Evolutionary conservation across 2,329 filamentous ascomycete species (phyloP).

Genomic region (Elsinoe batatas): DNA sequence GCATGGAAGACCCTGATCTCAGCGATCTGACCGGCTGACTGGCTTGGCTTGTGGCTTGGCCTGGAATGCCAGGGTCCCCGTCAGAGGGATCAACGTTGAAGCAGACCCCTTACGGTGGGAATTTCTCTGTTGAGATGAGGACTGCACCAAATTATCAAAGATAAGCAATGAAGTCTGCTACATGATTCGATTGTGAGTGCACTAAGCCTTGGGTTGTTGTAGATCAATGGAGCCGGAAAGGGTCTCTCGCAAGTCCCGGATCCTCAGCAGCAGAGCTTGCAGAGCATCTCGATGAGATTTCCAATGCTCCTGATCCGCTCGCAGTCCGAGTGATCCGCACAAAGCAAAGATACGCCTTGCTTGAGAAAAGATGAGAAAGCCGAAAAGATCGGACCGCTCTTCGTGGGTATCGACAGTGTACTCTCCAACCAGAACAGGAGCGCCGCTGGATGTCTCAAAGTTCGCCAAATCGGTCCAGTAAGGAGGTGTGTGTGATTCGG

Average conservation of each 20-base stretch:
- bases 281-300: background rate
- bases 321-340: background rate
- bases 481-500: background rate
- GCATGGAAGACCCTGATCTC: too few relatives aligned
- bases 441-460: background rate
- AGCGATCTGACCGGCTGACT: too few relatives aligned
- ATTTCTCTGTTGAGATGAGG: too few relatives aligned
- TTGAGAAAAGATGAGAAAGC: background rate
- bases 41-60: too few relatives aligned
- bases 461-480: background rate
- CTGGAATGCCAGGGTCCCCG: too few relatives aligned
- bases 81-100: too few relatives aligned
- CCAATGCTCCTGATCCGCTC: background rate
- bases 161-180: too few relatives aligned
- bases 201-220: background rate
- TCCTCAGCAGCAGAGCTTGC: background rate
- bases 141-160: too few relatives aligned
- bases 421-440: background rate
- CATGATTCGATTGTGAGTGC: too few relatives aligned
- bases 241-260: background rate
- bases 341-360: background rate
- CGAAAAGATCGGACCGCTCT: background rate
- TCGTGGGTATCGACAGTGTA: background rate
- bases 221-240: background rate
- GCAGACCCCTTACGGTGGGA: too few relatives aligned